Evolutionary conservation across 2,329 filamentous ascomycete genomes (phyloP), one percentile per base, ranked within the genome.

Genomic region (Magnaporthiopsis poae): DNA sequence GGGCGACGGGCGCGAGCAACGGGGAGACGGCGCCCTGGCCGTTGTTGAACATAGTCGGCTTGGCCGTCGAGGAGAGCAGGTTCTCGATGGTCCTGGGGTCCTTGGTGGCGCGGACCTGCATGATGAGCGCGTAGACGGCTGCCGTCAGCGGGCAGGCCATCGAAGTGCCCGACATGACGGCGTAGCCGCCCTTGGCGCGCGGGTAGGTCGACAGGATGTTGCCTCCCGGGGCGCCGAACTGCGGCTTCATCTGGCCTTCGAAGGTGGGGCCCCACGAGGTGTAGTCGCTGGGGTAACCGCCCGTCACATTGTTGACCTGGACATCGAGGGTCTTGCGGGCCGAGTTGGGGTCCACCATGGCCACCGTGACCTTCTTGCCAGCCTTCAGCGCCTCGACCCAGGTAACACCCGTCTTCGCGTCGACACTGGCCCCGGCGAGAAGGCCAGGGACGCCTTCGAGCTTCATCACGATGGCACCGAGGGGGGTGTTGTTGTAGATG

Each of bases 401-500:
- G 0, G 72, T 69, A 29, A 71, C 77, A 36, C 82, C 84, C 29
- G 77, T 74, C 0, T 74, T 71, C 0, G 77, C 72, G 0, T 76
- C 75, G 0, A 81, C 78, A 73, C 82, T 81, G 62, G 75, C 80
- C 0, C 75, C 72, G 15, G 73, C 81, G 13, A 72, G 56, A 61
- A 82, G 72, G 1, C 73, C 73, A 0, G 72, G 60, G 1, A 77
- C 76, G 0, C 61, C 36, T 0, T 71, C 69, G 3, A 78, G 75
- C 56, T 78, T 74, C 13, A 78, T 76, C 9, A 71, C 68, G 5
- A 72, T 69, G 2, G 79, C 75, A 18, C 75, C 77, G 8, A 70
- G 69, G 5, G 73, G 74, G 69, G 84, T 85, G 78, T 88, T 88
- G 78, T 88, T 88, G 75, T 88, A 89, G 71, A 87, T 77, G 69